Base-by-base conservation (phyloP, 176 grass and related monocot species). In the maize (Zea mays) region DNA sequence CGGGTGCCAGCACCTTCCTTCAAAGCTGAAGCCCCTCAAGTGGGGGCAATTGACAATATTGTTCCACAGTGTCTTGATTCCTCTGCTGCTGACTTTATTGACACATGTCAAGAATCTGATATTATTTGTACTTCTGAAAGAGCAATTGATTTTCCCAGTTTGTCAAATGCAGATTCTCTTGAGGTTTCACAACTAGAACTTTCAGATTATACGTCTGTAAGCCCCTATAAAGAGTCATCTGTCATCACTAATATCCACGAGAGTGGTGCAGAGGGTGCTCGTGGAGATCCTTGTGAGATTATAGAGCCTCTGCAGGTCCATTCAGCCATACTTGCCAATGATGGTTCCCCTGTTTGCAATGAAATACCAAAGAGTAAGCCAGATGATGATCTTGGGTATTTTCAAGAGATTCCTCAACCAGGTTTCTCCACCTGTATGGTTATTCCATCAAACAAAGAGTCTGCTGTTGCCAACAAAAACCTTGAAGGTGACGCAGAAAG, bases 151-250 rank as follows among this genome's bases (percentile, higher is more conserved):
- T 84, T 80, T 13, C 8, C 58, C 73, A 79, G 76, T 72, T 79
- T 81, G 86, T 79, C 83, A 56, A 83, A 90, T 77, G 67, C 78
- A 62, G 72, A 81, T 79, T 61, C 62, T 79, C 84, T 52, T 68
- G 83, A 85, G 72, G 69, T 72, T 79, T 81, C 72, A 55, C 60
- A 54, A 39, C 47, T 15, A 74, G 35, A 50, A 68, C 34, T 74
- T 52, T 75, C 57, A 66, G 67, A 69, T n/a, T 58, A 79, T 77
- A 77, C 74, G 50, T 62, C 73, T 67, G 61, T 72, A 56, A 21
- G 43, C 79, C 75, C 16, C 15, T 57, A 58, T 49, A 42, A 79
- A 80, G 76, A 57, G 10, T 41, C 56, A 79, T 69, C 65, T 83
- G 65, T 84, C 74, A 42, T 46, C 44, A 77, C 37, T 64, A 20